Base-by-base conservation (phyloP, 331 rosid species). In the Ulmus americana region DNA sequence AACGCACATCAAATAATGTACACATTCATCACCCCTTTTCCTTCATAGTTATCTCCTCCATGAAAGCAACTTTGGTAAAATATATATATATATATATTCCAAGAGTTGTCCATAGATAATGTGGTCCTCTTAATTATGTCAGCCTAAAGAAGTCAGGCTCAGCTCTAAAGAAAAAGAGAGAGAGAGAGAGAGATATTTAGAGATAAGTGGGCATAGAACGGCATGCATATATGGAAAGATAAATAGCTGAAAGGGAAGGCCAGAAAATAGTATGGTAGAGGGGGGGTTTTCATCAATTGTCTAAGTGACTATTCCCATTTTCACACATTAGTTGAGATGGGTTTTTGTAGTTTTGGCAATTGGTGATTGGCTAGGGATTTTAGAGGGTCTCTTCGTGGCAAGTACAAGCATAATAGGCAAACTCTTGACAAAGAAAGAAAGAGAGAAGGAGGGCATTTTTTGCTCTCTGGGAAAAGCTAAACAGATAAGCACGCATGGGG, bases 401-500 rank as follows among this genome's bases (percentile, higher is more conserved):
- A 86, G 89, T 81, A 86, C 86, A 69, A 84, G 79, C 84, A 77
- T 65, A 59, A 64, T 70, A 69, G 61, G 22, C 65, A 43, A 35
- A 20, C 54, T 44, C 15, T 56, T 67, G 74, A 63, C 43, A 49
- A 39, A 8, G 45, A 46, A 22, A 55, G 74, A 59, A 63, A 20
- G 22, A 20, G 22, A 20, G 22, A 20, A 61, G 5, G 60, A 54
- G 50, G 15, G 48, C 39, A 39, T 61, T 35, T 9, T 28, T 14
- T 42, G 53, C 65, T 35, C 57, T 28, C 14, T 59, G 35, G 64
- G 15, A 63, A 67, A 74, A 79, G 82, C 57, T 55, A 56, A 80
- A 64, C 64, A 13, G 96, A 91, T 82, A 84, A 87, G 91, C 86
- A 78, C 90, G 88, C 91, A 85, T 86, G 95, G 85, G 78, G 66